Evolutionary conservation across 2,329 filamentous ascomycete genomes (phyloP).

Genomic region (Fusarium musae): DNA sequence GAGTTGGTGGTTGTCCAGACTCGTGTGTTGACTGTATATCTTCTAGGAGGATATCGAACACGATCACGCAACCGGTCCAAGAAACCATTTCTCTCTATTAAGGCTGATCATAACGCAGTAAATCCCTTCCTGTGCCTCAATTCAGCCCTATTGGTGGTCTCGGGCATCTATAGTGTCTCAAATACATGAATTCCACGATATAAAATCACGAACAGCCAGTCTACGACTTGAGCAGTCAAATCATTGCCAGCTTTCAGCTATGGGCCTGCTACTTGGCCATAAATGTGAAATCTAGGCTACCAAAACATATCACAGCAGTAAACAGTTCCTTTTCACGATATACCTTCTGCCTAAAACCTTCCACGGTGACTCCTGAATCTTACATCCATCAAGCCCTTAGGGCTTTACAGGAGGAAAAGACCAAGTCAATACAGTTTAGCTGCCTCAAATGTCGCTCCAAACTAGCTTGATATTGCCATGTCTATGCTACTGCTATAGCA

Average conservation of each 20-base stretch:
- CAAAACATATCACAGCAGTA: rapidly evolving
- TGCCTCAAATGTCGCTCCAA: rapidly evolving
- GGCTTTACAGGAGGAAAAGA: not conserved
- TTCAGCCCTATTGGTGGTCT: rapidly evolving
- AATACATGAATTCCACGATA: rapidly evolving
- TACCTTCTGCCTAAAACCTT: not conserved
- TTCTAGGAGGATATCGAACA: too few relatives aligned
- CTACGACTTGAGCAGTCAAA: not conserved
- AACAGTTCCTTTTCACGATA: not conserved
- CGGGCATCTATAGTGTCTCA: not conserved
- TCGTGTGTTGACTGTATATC: not conserved
- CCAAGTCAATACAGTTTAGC: rapidly evolving
- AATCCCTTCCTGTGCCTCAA: rapidly evolving
- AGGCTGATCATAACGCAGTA: rapidly evolving
- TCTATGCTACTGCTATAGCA: too few relatives aligned
- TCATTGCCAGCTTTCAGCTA: not conserved
- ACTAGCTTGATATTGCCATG: too few relatives aligned
- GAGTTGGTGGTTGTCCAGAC: not conserved
- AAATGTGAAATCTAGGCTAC: not conserved
- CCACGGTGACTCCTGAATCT: not conserved
- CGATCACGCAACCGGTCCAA: too few relatives aligned
- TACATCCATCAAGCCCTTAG: not conserved
- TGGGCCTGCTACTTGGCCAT: not conserved
- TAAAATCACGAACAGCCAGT: not conserved
- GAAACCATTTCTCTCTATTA: not conserved